These are phyloP conservation scores for Scenedesmus sp. DNA, from an alignment of 163 green algal genomes.

Conservation along the genomic window DNA sequence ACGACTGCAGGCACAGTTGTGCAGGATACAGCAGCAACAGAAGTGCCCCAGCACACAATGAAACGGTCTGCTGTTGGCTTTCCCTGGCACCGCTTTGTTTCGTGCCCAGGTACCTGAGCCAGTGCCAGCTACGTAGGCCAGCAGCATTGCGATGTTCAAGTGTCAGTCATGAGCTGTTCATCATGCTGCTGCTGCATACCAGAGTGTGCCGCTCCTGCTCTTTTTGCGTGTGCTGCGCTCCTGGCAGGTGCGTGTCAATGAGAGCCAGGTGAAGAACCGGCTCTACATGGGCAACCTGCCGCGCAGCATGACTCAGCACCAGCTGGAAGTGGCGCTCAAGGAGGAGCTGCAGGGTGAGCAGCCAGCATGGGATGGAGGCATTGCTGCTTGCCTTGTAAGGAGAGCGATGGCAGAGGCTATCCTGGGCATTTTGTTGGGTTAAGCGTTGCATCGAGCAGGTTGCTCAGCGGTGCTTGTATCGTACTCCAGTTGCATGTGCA, in stretches of 20 bases:
- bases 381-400: background rate
- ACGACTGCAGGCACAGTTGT: background rate
- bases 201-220: background rate
- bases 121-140: background rate
- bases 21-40: background rate
- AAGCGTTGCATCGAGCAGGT: no score
- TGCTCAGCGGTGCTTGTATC: no score
- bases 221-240: background rate
- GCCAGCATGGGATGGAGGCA: background rate
- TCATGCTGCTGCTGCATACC: background rate
- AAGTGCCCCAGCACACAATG: background rate
- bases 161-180: no score
- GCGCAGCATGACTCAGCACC: slow-evolving; percentile 76
- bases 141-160: background rate
- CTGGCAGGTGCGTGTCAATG: slow-evolving; percentile 79
- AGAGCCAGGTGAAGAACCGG: slow-evolving; percentile 87
- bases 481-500: no score
- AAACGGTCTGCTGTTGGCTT: background rate
- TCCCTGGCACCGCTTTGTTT: background rate
- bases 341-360: slow-evolving; percentile 71
- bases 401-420: no score
- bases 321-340: slow-evolving; percentile 71
- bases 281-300: slow-evolving; percentile 93
- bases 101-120: background rate
- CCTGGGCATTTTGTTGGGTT: no score